Conservation (phyloP, 148 eudicot genomes). For the Pouteria glomerata region DNA sequence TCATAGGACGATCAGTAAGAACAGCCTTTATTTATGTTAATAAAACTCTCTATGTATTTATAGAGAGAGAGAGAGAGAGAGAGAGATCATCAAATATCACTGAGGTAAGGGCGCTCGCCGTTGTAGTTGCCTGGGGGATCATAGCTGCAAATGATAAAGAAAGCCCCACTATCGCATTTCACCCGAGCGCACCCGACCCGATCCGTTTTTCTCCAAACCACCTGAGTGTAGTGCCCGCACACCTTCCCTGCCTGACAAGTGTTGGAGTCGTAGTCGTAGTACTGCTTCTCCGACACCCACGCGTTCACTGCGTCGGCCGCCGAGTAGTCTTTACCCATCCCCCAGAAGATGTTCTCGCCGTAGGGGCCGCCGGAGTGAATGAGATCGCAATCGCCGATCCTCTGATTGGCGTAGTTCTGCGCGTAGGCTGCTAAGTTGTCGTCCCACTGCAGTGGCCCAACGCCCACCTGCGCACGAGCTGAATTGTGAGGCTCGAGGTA, state of each 20-base stretch:
- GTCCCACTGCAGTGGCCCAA: conserved; percentile 22
- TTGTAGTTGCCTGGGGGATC: conserved; percentile 32
- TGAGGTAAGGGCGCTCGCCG: conserved; percentile 33
- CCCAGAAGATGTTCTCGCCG: conserved; percentile 21
- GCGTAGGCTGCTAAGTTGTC: conserved; percentile 20
- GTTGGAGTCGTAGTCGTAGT: conserved; percentile 24
- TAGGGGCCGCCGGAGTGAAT: conserved; percentile 5
- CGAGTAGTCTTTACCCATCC: conserved; percentile 1
- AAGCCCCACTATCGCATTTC: conserved; percentile 29
- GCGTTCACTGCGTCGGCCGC: conserved; percentile 12
- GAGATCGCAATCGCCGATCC: conserved; percentile 18
- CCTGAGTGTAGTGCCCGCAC: conserved; percentile 47
- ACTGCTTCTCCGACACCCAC: conserved; percentile 25
- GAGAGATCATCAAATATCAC: too few relatives aligned
- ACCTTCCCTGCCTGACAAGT: conserved; percentile 19
- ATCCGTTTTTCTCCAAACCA: conserved; percentile 39
- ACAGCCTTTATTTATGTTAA: too few relatives aligned
- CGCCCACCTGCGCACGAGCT: conserved; percentile 27
- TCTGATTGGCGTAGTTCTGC: conserved; percentile 17
- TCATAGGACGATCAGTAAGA: too few relatives aligned
- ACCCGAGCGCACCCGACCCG: conserved; percentile 44
- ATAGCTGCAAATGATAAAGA: conserved; percentile 38
- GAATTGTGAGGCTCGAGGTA: conserved; percentile 26
- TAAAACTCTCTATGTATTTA: too few relatives aligned
- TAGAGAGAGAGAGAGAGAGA: too few relatives aligned